These are phyloP conservation scores for Lycium ferocissimum DNA, from an alignment of 257 asterid species.

Conservation along the genomic window DNA sequence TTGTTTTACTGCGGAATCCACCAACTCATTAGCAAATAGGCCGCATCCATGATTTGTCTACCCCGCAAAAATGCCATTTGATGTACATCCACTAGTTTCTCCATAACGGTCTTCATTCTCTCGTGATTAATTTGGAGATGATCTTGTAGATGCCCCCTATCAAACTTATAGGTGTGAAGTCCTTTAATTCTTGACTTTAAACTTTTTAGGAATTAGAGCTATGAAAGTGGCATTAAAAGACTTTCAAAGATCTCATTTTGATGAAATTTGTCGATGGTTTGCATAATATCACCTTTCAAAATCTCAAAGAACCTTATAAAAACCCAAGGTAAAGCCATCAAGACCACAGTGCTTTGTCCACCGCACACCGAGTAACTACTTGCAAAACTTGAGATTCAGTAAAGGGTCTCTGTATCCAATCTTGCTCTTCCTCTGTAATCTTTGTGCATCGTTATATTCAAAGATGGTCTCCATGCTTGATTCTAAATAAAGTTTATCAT, in stretches of 20 bases:
- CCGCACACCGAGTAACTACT: neutral
- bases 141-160: neutral
- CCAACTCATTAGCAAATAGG: neutral
- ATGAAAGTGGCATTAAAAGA: neutral
- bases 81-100: neutral
- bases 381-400: neutral
- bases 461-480: too few relatives aligned
- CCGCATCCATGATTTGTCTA: neutral
- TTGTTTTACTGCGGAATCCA: neutral
- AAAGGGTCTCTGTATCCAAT: neutral
- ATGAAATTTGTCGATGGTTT: neutral
- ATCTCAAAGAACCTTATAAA: too few relatives aligned
- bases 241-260: neutral
- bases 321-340: too few relatives aligned
- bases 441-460: too few relatives aligned
- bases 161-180: neutral
- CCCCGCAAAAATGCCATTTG: neutral
- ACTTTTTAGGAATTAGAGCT: neutral
- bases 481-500: too few relatives aligned
- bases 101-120: neutral
- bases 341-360: neutral
- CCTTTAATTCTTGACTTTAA: neutral
- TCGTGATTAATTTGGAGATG: neutral
- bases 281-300: neutral
- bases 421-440: neutral